phyloP scores from a whole-genome alignment of 345 rosid species.

The Cardamine chenopodiifolia region DNA sequence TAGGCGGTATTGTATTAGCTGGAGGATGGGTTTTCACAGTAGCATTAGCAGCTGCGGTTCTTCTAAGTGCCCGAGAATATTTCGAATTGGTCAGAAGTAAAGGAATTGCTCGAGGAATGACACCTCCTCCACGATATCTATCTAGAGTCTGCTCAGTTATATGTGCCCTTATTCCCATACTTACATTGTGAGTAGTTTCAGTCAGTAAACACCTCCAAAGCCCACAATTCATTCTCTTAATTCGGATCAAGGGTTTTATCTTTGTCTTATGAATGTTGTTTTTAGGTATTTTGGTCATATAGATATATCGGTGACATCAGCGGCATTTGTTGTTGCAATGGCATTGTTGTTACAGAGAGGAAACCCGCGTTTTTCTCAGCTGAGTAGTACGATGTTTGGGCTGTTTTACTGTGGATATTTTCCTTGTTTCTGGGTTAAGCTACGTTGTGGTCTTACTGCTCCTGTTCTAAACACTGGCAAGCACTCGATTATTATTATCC shows the following conservation, averaged over 20 bases:
- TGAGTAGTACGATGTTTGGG: constrained; percentile 88
- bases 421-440: constrained; percentile 97
- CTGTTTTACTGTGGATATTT: constrained; percentile 91
- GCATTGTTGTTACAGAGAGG: constrained; percentile 89
- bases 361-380: constrained; percentile 92
- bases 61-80: constrained; percentile 81
- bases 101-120: constrained; percentile 89
- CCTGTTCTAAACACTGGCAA: constrained; percentile 84
- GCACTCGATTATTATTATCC: constrained; percentile 41
- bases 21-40: constrained; percentile 86
- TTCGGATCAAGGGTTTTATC: background rate
- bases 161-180: constrained; percentile 78
- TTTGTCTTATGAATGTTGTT: constrained; percentile 26
- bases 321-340: constrained; percentile 80
- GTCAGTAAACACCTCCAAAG: constrained; percentile 2
- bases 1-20: constrained; percentile 80
- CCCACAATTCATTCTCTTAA: constrained; percentile 37
- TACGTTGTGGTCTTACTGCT: constrained; percentile 77
- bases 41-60: constrained; percentile 69
- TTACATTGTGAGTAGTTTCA: constrained; percentile 74
- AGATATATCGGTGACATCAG: constrained; percentile 77
- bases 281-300: constrained; percentile 87
- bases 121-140: constrained; percentile 93
- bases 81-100: constrained; percentile 87
- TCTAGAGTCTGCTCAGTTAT: constrained; percentile 91